Percentiles rank a stretch among this genome's conserved stretches.
phyloP scores from a whole-genome alignment of 805 yeast species.

The Ascoidea rubescens region DNA sequence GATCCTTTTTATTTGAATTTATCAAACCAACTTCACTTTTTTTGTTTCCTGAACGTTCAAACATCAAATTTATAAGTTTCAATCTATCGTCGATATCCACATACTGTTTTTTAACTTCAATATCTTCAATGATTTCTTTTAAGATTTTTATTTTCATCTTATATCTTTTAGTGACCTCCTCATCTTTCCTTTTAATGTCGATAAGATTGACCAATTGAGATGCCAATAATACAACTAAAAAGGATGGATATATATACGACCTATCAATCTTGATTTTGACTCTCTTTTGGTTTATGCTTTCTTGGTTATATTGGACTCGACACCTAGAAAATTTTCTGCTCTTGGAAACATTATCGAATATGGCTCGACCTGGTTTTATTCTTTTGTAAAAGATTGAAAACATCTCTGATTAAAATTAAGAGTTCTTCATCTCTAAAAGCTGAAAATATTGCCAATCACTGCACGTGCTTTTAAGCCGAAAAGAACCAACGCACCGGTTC shows the following conservation, averaged over 20 bases:
- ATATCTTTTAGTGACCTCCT: background rate
- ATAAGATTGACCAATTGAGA: background rate
- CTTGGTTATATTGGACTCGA: no score
- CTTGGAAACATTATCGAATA: no score
- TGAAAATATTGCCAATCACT: no score
- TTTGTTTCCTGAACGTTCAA: background rate
- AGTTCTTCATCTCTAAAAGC: no score
- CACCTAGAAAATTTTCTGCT: no score
- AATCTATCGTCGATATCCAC: background rate
- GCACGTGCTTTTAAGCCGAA: no score
- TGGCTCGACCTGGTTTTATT: no score
- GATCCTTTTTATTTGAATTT: no score
- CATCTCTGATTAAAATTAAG: no score
- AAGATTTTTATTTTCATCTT: background rate
- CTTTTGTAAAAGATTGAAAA: no score
- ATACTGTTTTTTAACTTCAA: background rate
- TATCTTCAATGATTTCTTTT: background rate
- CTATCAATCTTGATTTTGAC: background rate
- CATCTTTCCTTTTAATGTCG: background rate
- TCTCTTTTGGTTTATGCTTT: no score
- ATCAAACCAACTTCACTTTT: background rate
- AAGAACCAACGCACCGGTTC: no score
- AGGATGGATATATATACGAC: background rate
- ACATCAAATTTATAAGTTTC: background rate
- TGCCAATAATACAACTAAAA: background rate